Percentiles rank a stretch among this genome's conserved stretches.
Evolutionary conservation across 192 early-diverging fungal species (phyloP).

Genomic region (Chytriomyces sp.): DNA sequence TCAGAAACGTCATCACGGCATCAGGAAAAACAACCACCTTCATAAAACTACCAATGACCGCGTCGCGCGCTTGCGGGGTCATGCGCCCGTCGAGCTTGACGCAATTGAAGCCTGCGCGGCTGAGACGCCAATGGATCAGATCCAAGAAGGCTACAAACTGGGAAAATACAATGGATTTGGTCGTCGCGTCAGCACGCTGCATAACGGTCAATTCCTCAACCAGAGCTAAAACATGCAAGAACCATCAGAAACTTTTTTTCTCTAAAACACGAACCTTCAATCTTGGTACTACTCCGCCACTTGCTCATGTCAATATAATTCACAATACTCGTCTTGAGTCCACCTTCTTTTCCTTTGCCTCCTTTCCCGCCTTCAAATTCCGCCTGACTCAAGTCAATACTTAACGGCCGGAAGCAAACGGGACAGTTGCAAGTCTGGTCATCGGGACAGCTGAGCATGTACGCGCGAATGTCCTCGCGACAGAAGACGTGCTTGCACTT

Average conservation of each 20-base stretch:
- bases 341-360: constrained; percentile 35
- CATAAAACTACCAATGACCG: constrained; percentile 63
- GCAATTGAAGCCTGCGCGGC: constrained; percentile 81
- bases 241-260: not conserved
- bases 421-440: constrained; percentile 67
- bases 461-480: constrained; percentile 72
- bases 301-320: constrained; percentile 86
- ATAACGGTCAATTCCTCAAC: constrained; percentile 82
- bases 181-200: constrained; percentile 67
- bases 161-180: constrained; percentile 78
- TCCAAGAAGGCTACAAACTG: constrained; percentile 91
- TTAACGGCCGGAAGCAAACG: constrained; percentile 71
- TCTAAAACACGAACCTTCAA: constrained; percentile 57
- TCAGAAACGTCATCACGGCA: no score
- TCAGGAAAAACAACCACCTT: no score
- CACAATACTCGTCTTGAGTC: constrained; percentile 74
- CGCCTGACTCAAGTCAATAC: constrained; percentile 70
- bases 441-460: constrained; percentile 41
- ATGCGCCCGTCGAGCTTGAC: constrained; percentile 89
- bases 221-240: constrained; percentile 53
- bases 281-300: constrained; percentile 92
- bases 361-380: constrained; percentile 44
- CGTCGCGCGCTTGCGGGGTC: constrained; percentile 73
- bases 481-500: constrained; percentile 92
- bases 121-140: constrained; percentile 86